Conservation (phyloP, 176 grass and related monocot species). For the Raddia guianensis region DNA sequence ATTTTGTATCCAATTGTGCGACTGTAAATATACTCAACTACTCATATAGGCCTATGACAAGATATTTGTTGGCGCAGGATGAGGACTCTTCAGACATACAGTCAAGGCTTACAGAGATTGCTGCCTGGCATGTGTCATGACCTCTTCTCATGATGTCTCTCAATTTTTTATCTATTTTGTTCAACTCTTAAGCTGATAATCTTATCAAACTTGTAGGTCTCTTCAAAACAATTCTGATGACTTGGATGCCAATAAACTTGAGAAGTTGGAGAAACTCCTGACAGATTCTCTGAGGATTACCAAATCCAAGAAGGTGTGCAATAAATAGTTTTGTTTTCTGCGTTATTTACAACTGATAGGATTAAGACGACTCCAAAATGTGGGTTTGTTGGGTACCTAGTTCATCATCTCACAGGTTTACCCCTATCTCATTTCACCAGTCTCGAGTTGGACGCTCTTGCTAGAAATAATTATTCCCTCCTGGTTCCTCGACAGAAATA, state of each 20-base stretch:
- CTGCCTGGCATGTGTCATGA: slow-evolving; percentile 35
- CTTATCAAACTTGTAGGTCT: slow-evolving; percentile 47
- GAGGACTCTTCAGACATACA: slow-evolving; percentile 41
- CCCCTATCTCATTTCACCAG: not conserved
- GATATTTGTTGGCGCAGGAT: slow-evolving; percentile 14
- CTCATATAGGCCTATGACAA: slow-evolving; percentile 20
- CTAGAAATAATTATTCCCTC: not conserved
- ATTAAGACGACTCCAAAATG: not conserved
- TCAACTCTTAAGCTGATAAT: not conserved
- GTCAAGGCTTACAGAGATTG: slow-evolving; percentile 43
- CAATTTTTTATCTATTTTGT: not conserved
- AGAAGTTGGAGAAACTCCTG: slow-evolving; percentile 58
- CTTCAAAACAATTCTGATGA: slow-evolving; percentile 43
- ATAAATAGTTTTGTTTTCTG: not conserved
- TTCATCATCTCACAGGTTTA: slow-evolving; percentile 12
- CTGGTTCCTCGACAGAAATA: not conserved
- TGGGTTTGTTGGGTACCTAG: not conserved
- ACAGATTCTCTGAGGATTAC: slow-evolving; percentile 47
- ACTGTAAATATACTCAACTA: not conserved
- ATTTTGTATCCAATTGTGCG: not conserved
- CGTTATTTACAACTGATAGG: not conserved
- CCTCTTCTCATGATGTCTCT: not conserved
- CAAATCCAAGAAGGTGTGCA: slow-evolving; percentile 56
- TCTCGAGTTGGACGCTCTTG: slow-evolving; percentile 2
- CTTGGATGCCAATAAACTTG: slow-evolving; percentile 47